Conservation (phyloP, 495 filamentous ascomycete genomes). For the Aspergillus olivimuriae region DNA sequence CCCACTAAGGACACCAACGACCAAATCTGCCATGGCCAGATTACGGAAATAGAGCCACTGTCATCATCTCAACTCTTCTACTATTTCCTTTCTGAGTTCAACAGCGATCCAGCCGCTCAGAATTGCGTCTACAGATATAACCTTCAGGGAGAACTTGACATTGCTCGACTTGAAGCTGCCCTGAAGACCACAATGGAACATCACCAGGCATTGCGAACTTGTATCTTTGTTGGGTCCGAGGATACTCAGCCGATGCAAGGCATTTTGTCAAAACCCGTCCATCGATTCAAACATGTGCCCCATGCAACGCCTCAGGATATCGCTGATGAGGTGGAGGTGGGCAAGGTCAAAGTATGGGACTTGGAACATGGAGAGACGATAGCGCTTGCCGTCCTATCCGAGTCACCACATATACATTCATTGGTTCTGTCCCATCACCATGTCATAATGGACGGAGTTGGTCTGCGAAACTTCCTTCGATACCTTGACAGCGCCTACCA, state of each 20-base stretch:
- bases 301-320: not conserved
- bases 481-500: constrained; percentile 25
- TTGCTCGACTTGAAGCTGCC: not conserved
- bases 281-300: not conserved
- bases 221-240: not conserved
- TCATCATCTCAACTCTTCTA: not conserved
- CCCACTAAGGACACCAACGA: no score
- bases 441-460: constrained; percentile 30
- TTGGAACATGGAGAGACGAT: constrained; percentile 4
- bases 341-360: not conserved
- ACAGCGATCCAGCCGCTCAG: not conserved
- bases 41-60: not conserved
- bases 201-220: not conserved
- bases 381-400: constrained; percentile 5
- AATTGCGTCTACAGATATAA: not conserved
- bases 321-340: not conserved
- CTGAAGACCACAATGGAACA: not conserved
- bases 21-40: not conserved
- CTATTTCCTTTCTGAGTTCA: not conserved
- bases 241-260: not conserved
- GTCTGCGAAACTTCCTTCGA: constrained; percentile 17
- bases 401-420: constrained; percentile 3
- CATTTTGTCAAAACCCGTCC: not conserved
- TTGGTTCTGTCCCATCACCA: constrained; percentile 22
- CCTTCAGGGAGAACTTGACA: not conserved